A percentile compares a stretch with the other conserved stretches of the same genome.
Conservation (phyloP, 129 eudicot species). For the Gnaphalium uliginosum region DNA sequence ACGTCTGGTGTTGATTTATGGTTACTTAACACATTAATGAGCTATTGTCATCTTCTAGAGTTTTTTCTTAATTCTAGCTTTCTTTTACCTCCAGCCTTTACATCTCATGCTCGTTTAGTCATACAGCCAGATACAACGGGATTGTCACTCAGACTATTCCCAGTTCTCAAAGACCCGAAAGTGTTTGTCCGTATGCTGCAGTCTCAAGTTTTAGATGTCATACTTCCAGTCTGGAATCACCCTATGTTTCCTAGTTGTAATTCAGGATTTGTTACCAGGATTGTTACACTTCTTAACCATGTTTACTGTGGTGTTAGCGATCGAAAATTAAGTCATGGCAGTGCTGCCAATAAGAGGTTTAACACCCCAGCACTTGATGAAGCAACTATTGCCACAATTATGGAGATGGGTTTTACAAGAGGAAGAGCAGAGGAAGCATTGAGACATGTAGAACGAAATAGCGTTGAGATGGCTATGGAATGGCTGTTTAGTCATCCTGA, state of each 20-base stretch:
- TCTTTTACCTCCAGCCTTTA: slow-evolving; percentile 45
- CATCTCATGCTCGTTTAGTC: slow-evolving; percentile 56
- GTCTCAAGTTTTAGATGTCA: slow-evolving; percentile 65
- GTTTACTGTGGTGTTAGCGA: slow-evolving; percentile 60
- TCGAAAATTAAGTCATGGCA: not conserved
- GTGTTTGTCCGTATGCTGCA: slow-evolving; percentile 70
- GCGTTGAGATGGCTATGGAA: slow-evolving; percentile 12
- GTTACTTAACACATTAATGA: slow-evolving; percentile 59
- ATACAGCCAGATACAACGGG: slow-evolving; percentile 77
- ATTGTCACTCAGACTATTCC: slow-evolving; percentile 38
- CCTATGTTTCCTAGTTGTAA: slow-evolving; percentile 58
- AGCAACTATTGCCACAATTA: slow-evolving; percentile 9
- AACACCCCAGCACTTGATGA: not conserved
- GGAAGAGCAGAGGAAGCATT: slow-evolving; percentile 7
- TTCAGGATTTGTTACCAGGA: slow-evolving; percentile 41
- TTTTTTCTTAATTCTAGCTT: slow-evolving; percentile 55
- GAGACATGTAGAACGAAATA: not conserved
- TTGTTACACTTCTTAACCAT: slow-evolving; percentile 51
- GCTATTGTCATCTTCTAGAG: slow-evolving; percentile 57
- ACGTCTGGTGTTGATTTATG: slow-evolving; percentile 48
- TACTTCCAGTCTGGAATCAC: slow-evolving; percentile 81
- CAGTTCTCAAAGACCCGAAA: slow-evolving; percentile 71
- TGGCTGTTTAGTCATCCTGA: slow-evolving; percentile 7
- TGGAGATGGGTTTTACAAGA: slow-evolving; percentile 13
- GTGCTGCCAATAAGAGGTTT: not conserved